These are phyloP conservation scores for Cyclotella baltica DNA, from an alignment of 108 stramenopile species.

Conservation along the genomic window DNA sequence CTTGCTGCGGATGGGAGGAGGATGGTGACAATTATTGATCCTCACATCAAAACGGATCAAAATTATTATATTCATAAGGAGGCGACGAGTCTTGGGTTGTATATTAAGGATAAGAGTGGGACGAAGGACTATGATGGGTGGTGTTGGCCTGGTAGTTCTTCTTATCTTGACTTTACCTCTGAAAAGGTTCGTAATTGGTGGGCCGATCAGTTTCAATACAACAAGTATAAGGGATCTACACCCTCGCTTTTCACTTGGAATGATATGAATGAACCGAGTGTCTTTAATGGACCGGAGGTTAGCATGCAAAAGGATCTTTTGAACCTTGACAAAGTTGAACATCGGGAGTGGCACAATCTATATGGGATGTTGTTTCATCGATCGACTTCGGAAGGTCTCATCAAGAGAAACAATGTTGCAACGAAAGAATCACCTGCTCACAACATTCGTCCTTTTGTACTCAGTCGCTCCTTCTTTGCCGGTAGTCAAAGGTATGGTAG, in stretches of 20 bases:
- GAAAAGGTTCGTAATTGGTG: constrained; percentile 95
- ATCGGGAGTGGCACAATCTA: constrained; percentile 99
- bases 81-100: constrained; percentile 90
- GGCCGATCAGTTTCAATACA: constrained; percentile 94
- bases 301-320: constrained; percentile 93
- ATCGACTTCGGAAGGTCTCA: constrained; percentile 94
- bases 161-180: constrained; percentile 98
- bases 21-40: constrained; percentile 99
- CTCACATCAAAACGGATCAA: constrained; percentile 97
- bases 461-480: constrained; percentile 96
- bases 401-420: constrained; percentile 72
- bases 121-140: constrained; percentile 98
- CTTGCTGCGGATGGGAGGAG: constrained; percentile 90
- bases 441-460: constrained; percentile 94
- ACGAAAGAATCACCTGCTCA: too few relatives aligned
- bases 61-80: constrained; percentile 96
- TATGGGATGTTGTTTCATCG: constrained; percentile 99
- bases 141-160: constrained; percentile 99
- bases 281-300: constrained; percentile 99
- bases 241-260: constrained; percentile 97
- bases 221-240: constrained; percentile 94
- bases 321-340: constrained; percentile 93
- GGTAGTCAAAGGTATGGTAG: constrained; percentile 97
- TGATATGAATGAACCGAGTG: constrained; percentile 98
- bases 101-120: constrained; percentile 95